Evolutionary conservation across 257 asterid genomes (phyloP), one percentile per base, ranked within the genome.

Genomic region (Capsicum chinense): DNA sequence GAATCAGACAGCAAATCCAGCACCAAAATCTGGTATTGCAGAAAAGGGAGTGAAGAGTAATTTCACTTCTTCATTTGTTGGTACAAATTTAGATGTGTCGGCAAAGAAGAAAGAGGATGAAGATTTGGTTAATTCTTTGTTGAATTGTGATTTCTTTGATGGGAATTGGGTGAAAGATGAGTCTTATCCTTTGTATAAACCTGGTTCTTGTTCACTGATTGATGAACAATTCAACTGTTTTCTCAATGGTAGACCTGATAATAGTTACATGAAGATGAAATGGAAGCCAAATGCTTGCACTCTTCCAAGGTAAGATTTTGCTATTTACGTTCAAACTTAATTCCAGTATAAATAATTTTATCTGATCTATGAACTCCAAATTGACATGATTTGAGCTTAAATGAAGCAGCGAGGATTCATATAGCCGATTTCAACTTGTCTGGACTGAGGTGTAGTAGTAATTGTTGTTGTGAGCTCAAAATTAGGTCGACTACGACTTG

Each of bases 101-200:
- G 16, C 12, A 39, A 58, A 48, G 64, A 67, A 47, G 63, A 56
- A 81, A 60, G 68, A 56, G 57, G 82, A 59, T 56, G 83, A 60
- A 15, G 79, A 79, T 80, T 44, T 86, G 88, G 54, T 83, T 6
- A 83, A 78, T 62, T 79, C 84, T 13, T 79, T 86, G 37, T 12
- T 79, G 74, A 50, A 68, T 17, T 92, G 92, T 57, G 92, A 92
- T 73, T 71, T 91, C 21, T 91, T 83, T 82, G 90, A 92, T 90
- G 95, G 94, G 58, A 91, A 81, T 85, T 92, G 95, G 95, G 94
- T 91, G 86, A 91, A 71, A 84, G 94, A 92, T 79, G 89, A 88
- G 17, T 87, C 88, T 17, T 85, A 88, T 63, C 94, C 94, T 64
- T 76, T 87, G 64, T 91, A 92, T 73, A 83, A 87, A 79, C 94